These are phyloP conservation scores for Alternaria postmessia DNA, from an alignment of 2,329 filamentous ascomycete species.

Conservation along the genomic window DNA sequence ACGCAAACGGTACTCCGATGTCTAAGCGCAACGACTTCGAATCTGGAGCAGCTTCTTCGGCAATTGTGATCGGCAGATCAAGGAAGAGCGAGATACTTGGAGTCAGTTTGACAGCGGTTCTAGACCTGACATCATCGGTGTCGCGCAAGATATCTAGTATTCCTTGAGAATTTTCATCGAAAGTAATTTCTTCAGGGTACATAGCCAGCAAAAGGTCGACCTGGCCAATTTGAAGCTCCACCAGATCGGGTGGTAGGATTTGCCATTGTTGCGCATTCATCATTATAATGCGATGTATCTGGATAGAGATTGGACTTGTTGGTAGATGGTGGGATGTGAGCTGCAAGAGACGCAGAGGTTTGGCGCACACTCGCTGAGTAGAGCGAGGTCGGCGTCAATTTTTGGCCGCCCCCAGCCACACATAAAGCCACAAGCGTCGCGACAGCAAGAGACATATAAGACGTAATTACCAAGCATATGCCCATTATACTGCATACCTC, in stretches of 20 bases:
- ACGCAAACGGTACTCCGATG: conserved; percentile 30
- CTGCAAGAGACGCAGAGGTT: not conserved
- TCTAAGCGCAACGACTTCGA: conserved; percentile 24
- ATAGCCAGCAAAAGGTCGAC: conserved; percentile 41
- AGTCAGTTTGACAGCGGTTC: not conserved
- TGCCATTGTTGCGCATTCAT: conserved; percentile 19
- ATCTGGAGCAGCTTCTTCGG: conserved; percentile 1
- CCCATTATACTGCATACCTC: not conserved
- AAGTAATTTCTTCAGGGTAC: conserved; percentile 34
- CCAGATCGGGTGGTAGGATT: conserved; percentile 29
- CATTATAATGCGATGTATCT: not conserved
- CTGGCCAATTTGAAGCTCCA: conserved; percentile 41
- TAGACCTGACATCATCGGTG: not conserved
- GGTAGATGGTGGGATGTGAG: not conserved
- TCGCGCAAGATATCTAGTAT: conserved; percentile 24
- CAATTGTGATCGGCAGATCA: conserved; percentile 14
- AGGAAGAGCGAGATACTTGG: conserved; percentile 24
- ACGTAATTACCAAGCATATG: not conserved
- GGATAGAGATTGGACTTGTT: not conserved
- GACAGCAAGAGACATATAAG: not conserved
- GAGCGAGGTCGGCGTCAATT: conserved; percentile 14
- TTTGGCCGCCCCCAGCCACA: conserved; percentile 16
- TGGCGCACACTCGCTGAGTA: not conserved
- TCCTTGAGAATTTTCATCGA: conserved; percentile 17
- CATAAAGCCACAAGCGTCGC: conserved; percentile 3